Base-by-base conservation (phyloP, 179 eudicot genomes). In the Silene noctiflora region DNA sequence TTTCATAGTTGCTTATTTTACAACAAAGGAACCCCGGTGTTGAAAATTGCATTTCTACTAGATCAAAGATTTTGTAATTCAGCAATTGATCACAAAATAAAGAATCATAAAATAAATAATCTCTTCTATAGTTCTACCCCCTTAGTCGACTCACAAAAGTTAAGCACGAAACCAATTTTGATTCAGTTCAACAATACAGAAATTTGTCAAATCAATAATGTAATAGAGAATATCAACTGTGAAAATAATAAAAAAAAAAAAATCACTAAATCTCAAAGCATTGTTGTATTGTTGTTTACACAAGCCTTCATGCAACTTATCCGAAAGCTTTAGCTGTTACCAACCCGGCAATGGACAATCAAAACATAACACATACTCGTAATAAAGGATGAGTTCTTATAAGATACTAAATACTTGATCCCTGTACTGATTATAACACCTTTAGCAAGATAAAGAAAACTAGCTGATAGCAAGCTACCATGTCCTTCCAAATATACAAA, bases 401-500 rank as follows among this genome's bases (percentile, higher is more conserved):
- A 21, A 42, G 12, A 11, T 42, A 20, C 22, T 21, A 44, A 21
- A 22, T 12, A 46, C 35, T 24, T 46, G 27, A 55, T 60, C 61
- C 16, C 16, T 21, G 13, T 1, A 35, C 44, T 76, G n/a, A 33
- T 58, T 10, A 51, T 13, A 42, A 39, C 31, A 56, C 69, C 61
- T 13, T 19, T 60, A 61, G 22, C 24, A 19, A 7, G 63, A 33
- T 19, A 58, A 16, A 31, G 11, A 44, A 68, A 24, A 25, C 20
- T 59, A 35, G 60, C 48, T 48, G 60, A 70, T 53, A 70, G 39
- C 60, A 70, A 48, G 6, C 73, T 48, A 70, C 60, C 60, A 25
- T 14, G 39, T 51, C 39, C 27, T 46, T 24, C 53, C 73, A 16
- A 70, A 51, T 22, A 51, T 24, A 13, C 35, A 70, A 64, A 72